Evolutionary conservation across 2,329 filamentous ascomycete genomes (phyloP).

Genomic region (Emergomyces orientalis): DNA sequence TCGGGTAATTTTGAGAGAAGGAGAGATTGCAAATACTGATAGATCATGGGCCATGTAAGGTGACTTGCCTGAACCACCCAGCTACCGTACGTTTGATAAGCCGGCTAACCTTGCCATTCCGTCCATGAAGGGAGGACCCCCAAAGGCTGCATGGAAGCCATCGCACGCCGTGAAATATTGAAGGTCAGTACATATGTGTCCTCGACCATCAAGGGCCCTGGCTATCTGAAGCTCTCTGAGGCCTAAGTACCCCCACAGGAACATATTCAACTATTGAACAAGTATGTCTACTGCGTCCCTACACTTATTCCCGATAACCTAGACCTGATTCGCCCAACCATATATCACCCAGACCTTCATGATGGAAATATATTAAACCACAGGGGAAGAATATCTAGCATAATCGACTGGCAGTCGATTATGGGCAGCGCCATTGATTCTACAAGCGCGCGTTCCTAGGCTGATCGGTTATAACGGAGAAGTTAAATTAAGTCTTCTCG

Average conservation of each 20-base stretch:
- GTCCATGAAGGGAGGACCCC: constrained; percentile 25
- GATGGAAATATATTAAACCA: constrained; percentile 33
- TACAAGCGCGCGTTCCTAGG: constrained; percentile 17
- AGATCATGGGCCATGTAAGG: constrained; percentile 36
- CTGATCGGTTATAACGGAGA: constrained; percentile 23
- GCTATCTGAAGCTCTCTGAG: constrained; percentile 16
- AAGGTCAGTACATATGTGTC: constrained; percentile 27
- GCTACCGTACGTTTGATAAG: too few species aligned
- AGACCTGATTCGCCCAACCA: constrained; percentile 20
- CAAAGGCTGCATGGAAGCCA: constrained; percentile 25
- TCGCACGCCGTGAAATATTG: constrained; percentile 27
- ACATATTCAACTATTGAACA: constrained; percentile 28
- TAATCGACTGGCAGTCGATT: constrained; percentile 38
- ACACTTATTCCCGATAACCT: constrained; percentile 24
- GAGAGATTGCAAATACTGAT: constrained; percentile 27
- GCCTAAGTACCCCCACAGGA: constrained; percentile 23
- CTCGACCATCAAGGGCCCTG: constrained; percentile 18
- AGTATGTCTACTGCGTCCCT: constrained; percentile 25
- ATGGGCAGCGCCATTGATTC: constrained; percentile 24
- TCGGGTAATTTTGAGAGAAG: constrained; percentile 28
- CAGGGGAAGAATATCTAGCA: constrained; percentile 26
- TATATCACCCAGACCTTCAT: constrained; percentile 36
- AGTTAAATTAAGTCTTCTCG: constrained; percentile 19
- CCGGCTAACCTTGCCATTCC: background rate
- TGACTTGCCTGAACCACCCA: background rate